Percentiles rank a stretch among this genome's conserved stretches.
Evolutionary conservation across 208 protist species (phyloP).

Genomic region (Spongospora subterranea): DNA sequence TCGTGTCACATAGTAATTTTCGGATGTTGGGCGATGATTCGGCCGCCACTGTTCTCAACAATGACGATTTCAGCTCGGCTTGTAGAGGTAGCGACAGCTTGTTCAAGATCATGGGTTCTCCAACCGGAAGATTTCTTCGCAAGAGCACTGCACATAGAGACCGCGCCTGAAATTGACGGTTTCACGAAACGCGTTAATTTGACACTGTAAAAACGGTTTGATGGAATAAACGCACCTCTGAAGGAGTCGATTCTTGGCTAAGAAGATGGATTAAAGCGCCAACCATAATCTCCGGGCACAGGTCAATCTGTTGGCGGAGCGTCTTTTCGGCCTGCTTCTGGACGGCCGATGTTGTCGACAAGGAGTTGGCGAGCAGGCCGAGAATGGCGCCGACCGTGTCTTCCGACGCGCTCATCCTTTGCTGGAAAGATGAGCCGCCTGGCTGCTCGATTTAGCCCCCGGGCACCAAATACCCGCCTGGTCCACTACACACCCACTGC

Average conservation of each 20-base stretch:
- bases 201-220: neutral
- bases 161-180: neutral
- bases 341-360: neutral
- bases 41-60: slow-evolving; percentile 16
- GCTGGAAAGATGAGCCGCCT: no score
- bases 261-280: neutral
- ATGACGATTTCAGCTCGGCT: slow-evolving; percentile 57
- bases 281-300: slow-evolving; percentile 19
- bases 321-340: slow-evolving; percentile 44
- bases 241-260: neutral
- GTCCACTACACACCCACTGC: no score
- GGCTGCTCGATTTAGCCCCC: no score
- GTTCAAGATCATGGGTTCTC: slow-evolving; percentile 54
- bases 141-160: slow-evolving; percentile 2
- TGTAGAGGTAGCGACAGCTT: slow-evolving; percentile 39
- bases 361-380: neutral
- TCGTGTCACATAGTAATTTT: slow-evolving; percentile 61
- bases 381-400: neutral
- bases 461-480: no score
- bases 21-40: slow-evolving; percentile 54
- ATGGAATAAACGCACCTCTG: neutral
- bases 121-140: neutral
- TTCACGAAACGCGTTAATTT: neutral
- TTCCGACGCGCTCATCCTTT: neutral
- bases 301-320: slow-evolving; percentile 18